Evolutionary conservation across 306 rosid genomes (phyloP).

Genomic region (Quercus alba): DNA sequence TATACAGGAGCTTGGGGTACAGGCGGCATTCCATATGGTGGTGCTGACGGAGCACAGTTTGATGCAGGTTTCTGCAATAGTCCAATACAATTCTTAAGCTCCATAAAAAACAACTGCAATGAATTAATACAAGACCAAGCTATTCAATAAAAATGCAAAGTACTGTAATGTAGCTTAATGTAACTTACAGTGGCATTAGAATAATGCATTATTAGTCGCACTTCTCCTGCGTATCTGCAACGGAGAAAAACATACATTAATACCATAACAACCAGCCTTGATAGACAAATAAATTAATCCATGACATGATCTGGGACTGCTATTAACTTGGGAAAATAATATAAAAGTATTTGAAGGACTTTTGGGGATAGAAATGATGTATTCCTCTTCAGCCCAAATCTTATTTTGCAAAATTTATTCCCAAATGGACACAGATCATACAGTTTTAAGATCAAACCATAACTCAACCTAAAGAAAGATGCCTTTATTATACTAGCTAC

Average conservation of each 20-base stretch:
- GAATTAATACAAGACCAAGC: not conserved
- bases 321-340: not conserved
- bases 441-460: not conserved
- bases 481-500: not conserved
- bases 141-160: not conserved
- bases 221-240: constrained; percentile 54
- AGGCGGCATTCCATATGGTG: constrained; percentile 41
- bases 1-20: constrained; percentile 29
- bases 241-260: not conserved
- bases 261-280: too few relatives aligned
- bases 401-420: not conserved
- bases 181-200: constrained; percentile 37
- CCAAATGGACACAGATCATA: not conserved
- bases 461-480: not conserved
- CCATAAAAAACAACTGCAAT: not conserved
- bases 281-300: not conserved
- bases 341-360: not conserved
- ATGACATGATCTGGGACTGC: not conserved
- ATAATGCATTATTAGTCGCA: constrained; percentile 38
- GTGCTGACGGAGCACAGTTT: constrained; percentile 49
- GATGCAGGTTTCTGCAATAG: constrained; percentile 36
- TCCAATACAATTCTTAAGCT: constrained; percentile 6
- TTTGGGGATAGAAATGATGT: not conserved
- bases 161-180: not conserved
- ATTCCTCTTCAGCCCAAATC: not conserved